phyloP scores from a whole-genome alignment of 75 land plant species.

The Pinus taeda region DNA sequence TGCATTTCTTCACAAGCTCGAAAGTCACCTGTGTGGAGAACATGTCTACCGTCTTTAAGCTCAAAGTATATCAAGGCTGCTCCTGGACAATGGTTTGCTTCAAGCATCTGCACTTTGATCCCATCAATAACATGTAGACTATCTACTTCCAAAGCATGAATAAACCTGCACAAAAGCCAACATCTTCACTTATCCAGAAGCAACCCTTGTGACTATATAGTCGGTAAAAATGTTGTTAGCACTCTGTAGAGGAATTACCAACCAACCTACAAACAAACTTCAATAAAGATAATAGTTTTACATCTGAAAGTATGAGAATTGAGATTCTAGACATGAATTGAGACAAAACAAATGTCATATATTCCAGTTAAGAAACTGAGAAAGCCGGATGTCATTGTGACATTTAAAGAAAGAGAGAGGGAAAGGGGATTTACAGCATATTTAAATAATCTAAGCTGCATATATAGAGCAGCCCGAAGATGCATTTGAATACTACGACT shows the following conservation, averaged over 20 bases:
- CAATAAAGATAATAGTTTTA: no score
- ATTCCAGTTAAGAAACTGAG: not conserved
- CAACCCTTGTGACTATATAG: not conserved
- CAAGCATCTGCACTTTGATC: constrained; percentile 51
- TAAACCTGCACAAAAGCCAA: constrained; percentile 30
- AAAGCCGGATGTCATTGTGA: not conserved
- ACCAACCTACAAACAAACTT: not conserved
- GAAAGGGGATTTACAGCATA: not conserved
- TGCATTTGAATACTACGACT: not conserved
- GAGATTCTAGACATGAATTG: not conserved
- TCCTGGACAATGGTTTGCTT: constrained; percentile 86
- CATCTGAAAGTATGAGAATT: not conserved
- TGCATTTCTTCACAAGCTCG: constrained; percentile 66
- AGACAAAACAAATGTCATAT: not conserved
- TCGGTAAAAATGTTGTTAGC: not conserved
- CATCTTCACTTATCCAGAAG: not conserved
- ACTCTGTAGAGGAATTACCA: not conserved
- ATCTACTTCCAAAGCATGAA: constrained; percentile 42
- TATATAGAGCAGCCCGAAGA: not conserved
- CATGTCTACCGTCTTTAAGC: constrained; percentile 31
- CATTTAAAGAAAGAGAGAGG: not conserved
- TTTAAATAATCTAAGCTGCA: not conserved
- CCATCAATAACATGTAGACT: constrained; percentile 40
- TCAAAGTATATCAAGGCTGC: constrained; percentile 60
- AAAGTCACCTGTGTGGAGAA: constrained; percentile 77